Base-by-base conservation (phyloP, 2,329 filamentous ascomycete species). In the Botrytis pseudocinerea region DNA sequence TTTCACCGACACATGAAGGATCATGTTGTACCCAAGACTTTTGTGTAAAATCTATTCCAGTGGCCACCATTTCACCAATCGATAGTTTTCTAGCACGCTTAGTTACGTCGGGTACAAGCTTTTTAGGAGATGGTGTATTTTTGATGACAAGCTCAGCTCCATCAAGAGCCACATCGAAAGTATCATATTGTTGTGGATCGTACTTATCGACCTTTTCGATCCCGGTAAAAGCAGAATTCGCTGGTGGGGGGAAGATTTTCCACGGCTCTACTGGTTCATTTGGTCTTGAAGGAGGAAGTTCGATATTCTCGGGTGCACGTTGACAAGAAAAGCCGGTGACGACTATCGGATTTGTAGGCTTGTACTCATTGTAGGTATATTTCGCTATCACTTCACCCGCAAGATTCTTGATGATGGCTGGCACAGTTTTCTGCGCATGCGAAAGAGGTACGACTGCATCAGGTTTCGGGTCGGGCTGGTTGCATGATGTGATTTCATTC, bases 1-100 rank as follows among this genome's bases (percentile, higher is more conserved):
- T 63, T 20, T 72, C 69, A 28, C 73, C 73, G 59, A 40, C 59
- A 62, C 48, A 57, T 42, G 70, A 71, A 57, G 73, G 70, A n/a
- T 66, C 62, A 54, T 35, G 20, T 32, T 40, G 46, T 10, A 62
- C 57, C 70, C 70, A 72, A 25, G 70, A 7, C 28, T 68, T 64
- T 28, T 60, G 70, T 38, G 68, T 42, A 51, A 74, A 74, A 14
- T 72, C 42, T 28, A 74, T 74, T 32, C 22, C 42, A 18, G 63
- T 59, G 18, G 73, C 73, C 32, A 69, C 14, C 18, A 64, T 42
- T 28, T 72, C 64, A 57, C 63, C 70, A 22, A 32, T 22, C 4
- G 63, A 61, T 64, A 5, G 18, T 42, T 25, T 48, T 38, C 54
- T 18, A 7, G 57, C 25, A 46, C 18, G 18, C 12, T 7, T 25